Base-by-base conservation (phyloP, 163 green algal species). In the Scenedesmus sp. region DNA sequence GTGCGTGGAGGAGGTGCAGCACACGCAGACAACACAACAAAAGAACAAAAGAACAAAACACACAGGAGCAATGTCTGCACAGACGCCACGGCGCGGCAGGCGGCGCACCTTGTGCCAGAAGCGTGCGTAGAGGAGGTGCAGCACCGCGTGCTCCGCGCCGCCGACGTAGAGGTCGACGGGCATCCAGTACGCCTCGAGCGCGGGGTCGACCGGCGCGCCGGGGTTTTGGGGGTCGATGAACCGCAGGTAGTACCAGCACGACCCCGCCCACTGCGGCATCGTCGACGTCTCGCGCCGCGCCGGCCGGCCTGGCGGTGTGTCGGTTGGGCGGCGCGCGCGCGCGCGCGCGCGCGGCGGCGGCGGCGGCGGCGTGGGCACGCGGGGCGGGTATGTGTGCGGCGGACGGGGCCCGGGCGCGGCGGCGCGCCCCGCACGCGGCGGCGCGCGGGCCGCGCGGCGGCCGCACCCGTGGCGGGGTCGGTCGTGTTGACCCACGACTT, bases 141-240 rank as follows among this genome's bases (percentile, higher is more conserved):
- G 91, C 82, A 99, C 96, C 10, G 96, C 95, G 80, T 99, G 96
- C 89, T 99, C 96, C 17, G 96, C 94, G 15, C 96, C 96, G 14
- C 96, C 96, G 20, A 99, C 94, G 81, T 99, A 99, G 70, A 99
- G 81, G 86, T 99, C 97, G 62, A 99, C 96, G 2, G 94, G 95
- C 91, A 98, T 97, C 96, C 94, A 98, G 89, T 97, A 99, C 80
- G 93, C 91, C 84, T 99, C 96, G 13, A 92, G 86, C 36, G 93
- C 89, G 13, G 84, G 86, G 73, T 96, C 91, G 10, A 98, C 83
- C 34, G 95, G 81, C 28, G 72, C 65, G 2, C 79, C 47, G 20
- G 65, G 58, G 86, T 98, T 98, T 10, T 50, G 63, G 0, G 97
- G 97, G 83, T 98, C 92, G 70, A 99, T 96, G 87, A 94, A 99